Base-by-base conservation (phyloP, 75 land plant species). In the Picea glauca region DNA sequence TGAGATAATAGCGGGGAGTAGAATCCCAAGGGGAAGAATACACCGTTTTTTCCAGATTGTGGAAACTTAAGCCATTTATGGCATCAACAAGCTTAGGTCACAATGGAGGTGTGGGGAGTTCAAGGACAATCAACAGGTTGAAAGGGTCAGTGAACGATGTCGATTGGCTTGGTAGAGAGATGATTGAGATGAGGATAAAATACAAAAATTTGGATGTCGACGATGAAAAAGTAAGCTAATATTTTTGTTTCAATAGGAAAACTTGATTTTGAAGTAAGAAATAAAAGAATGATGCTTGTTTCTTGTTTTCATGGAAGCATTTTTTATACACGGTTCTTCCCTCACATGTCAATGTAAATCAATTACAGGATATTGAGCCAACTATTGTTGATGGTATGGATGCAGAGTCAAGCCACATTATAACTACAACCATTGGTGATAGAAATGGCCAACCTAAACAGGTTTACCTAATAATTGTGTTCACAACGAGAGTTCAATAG, bases 391-490 rank as follows among this genome's bases (percentile, higher is more conserved):
- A 62, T 60, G 79, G 70, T 13, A 43, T 77, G 76, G 93, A 91
- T 83, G 85, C 94, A 75, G 97, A 92, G 63, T 72, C 91, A 3
- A 97, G 99, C 23, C 99, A 96, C 84, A 85, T 96, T 18, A 92
- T 96, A 60, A 84, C 92, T 32, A 93, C 99, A 17, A 90, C 94
- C 26, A 84, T 90, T 70, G 93, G 91, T 68, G 91, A 97, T 64
- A 90, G 93, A 79, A 94, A 96, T 85, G 99, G 97, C 58, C 91
- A 85, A 76, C 87, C 94, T 12, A 96, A 88, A 83, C 97, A 96
- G 99, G 99, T 95, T 66, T 17, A 23, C 14, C 18, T 21, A 56
- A 56, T 15, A 74, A 50, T 13, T 18, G 17, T 50, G 26, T 74
- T 15, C 50, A 21, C 6, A 56, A 74, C 23, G 43, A 5, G 58